These are phyloP conservation scores for Glycine tomentella DNA, from an alignment of 306 rosid species.

Conservation along the genomic window DNA sequence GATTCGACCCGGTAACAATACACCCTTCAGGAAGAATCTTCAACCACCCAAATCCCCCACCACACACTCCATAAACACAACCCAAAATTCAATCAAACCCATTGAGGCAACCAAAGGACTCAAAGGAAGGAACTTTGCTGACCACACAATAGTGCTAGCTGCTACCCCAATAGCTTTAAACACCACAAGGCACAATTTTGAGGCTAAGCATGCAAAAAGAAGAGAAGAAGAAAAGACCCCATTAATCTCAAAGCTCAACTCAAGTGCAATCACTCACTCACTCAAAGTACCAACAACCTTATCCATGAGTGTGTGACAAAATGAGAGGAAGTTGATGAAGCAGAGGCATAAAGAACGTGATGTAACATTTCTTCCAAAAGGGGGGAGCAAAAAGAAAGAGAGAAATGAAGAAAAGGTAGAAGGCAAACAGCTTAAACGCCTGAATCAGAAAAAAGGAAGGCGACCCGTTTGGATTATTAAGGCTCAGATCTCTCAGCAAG, in stretches of 20 bases:
- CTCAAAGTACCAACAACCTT: not conserved
- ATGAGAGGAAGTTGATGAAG: conserved; percentile 47
- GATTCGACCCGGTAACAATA: not conserved
- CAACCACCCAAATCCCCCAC: not conserved
- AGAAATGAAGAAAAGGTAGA: conserved; percentile 38
- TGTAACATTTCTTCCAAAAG: conserved; percentile 48
- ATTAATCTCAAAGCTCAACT: conserved; percentile 48
- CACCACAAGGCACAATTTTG: conserved; percentile 46
- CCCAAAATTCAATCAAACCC: conserved; percentile 41
- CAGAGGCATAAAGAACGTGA: conserved; percentile 45
- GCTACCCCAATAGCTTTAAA: conserved; percentile 19
- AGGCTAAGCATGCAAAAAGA: conserved; percentile 42
- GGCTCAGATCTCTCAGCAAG: conserved; percentile 75
- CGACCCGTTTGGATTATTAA: conserved; percentile 65
- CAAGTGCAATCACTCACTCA: conserved; percentile 8
- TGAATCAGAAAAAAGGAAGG: conserved; percentile 66
- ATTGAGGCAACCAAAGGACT: conserved; percentile 33
- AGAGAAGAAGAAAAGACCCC: conserved; percentile 54
- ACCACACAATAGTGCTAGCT: conserved; percentile 40
- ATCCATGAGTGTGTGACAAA: conserved; percentile 38
- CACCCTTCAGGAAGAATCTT: conserved; percentile 46
- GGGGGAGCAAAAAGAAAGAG: not conserved
- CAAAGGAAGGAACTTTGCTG: conserved; percentile 46
- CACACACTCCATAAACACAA: conserved; percentile 40
- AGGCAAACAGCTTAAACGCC: conserved; percentile 64